phyloP scores from a whole-genome alignment of 192 early-diverging fungal species.

The Coemansia sp. region DNA sequence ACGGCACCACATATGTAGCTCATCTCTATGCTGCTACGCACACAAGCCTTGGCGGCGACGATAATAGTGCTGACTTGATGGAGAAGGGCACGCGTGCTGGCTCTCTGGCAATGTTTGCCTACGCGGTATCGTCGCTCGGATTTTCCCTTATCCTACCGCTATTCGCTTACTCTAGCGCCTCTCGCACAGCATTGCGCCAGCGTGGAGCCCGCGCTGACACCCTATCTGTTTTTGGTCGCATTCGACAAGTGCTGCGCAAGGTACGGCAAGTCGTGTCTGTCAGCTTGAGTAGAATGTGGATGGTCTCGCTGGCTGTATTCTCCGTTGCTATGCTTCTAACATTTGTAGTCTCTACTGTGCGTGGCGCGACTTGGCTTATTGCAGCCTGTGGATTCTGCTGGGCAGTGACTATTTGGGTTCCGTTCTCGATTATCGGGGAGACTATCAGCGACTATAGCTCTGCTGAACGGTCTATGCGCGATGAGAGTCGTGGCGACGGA shows the following conservation, averaged over 20 bases:
- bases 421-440: slow-evolving; percentile 86
- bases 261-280: slow-evolving; percentile 22
- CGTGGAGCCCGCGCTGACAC: background rate
- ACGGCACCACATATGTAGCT: slow-evolving; percentile 63
- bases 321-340: slow-evolving; percentile 70
- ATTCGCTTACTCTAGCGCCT: slow-evolving; percentile 37
- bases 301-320: slow-evolving; percentile 68
- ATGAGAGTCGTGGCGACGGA: background rate
- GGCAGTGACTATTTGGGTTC: slow-evolving; percentile 92
- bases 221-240: background rate
- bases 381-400: slow-evolving; percentile 79
- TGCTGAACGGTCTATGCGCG: slow-evolving; percentile 10
- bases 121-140: slow-evolving; percentile 72
- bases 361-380: slow-evolving; percentile 68
- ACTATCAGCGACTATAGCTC: slow-evolving; percentile 20
- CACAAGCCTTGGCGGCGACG: slow-evolving; percentile 7
- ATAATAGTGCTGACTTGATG: slow-evolving; percentile 23
- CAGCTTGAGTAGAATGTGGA: slow-evolving; percentile 66
- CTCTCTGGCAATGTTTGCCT: slow-evolving; percentile 81
- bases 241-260: slow-evolving; percentile 1
- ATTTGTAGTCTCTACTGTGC: slow-evolving; percentile 58
- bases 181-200: background rate
- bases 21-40: slow-evolving; percentile 36
- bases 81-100: slow-evolving; percentile 74
- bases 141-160: slow-evolving; percentile 43